Evolutionary conservation across 768 basidiomycete genomes (phyloP).

Genomic region (Kwoniella pini): DNA sequence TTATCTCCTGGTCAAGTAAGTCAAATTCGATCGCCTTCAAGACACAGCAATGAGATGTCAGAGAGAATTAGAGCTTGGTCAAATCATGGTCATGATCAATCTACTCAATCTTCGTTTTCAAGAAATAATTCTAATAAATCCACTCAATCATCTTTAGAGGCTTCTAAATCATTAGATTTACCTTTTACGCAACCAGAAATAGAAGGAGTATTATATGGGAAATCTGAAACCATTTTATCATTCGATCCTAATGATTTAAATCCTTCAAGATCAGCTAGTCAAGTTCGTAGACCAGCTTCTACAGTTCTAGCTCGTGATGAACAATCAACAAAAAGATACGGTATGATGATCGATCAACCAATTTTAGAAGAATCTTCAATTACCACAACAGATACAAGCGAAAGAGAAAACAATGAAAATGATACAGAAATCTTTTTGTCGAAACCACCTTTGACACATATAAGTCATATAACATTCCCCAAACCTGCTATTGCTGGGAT

Average conservation of each 20-base stretch:
- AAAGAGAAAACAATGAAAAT: background rate
- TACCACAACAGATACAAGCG: background rate
- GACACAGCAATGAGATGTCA: slow-evolving; percentile 6
- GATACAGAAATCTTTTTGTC: background rate
- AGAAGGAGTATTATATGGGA: background rate
- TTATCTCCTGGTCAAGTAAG: too few relatives aligned
- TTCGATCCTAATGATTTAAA: slow-evolving; percentile 53
- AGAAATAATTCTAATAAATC: slow-evolving; percentile 26
- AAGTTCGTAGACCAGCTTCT: slow-evolving; percentile 37
- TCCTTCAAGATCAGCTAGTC: slow-evolving; percentile 50
- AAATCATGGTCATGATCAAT: slow-evolving; percentile 18
- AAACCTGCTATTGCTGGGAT: slow-evolving; percentile 39
- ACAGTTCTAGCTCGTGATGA: slow-evolving; percentile 1
- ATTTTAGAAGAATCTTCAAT: slow-evolving; percentile 20
- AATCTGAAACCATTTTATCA: slow-evolving; percentile 32
- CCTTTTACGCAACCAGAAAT: slow-evolving; percentile 14
- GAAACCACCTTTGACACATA: slow-evolving; percentile 31
- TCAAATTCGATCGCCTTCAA: background rate
- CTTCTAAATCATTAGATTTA: background rate
- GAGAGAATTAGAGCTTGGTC: slow-evolving; percentile 31
- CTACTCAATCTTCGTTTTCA: slow-evolving; percentile 31
- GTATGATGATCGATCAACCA: slow-evolving; percentile 22
- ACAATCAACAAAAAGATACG: slow-evolving; percentile 10
- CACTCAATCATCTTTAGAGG: background rate
- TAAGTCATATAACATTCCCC: slow-evolving; percentile 47